Evolutionary conservation across 2,329 filamentous ascomycete species (phyloP).

Genomic region (Ophiostoma himal-ulmi): DNA sequence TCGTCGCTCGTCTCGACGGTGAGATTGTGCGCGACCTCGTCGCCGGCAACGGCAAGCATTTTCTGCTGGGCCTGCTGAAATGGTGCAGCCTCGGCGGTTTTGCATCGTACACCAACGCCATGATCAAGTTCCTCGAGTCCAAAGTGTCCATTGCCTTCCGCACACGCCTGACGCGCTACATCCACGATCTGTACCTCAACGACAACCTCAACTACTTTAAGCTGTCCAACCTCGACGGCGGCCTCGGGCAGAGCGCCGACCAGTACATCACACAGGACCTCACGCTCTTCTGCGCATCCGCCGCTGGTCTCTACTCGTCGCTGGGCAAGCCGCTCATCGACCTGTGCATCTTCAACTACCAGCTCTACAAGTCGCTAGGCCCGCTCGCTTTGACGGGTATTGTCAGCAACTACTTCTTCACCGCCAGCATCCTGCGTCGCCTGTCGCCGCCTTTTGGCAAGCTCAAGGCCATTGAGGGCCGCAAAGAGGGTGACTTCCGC

Average conservation of each 20-base stretch:
- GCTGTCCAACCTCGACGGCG: conserved; percentile 84
- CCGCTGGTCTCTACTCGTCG: conserved; percentile 89
- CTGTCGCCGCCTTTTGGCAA: conserved; percentile 95
- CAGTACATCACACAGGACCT: conserved; percentile 98
- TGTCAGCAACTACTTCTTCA: conserved; percentile 88
- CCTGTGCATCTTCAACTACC: conserved; percentile 95
- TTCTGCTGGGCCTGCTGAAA: conserved; percentile 83
- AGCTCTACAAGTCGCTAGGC: conserved; percentile 85
- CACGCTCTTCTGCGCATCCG: conserved; percentile 88
- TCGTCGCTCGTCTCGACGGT: conserved; percentile 88
- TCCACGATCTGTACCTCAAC: conserved; percentile 94
- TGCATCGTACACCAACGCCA: conserved; percentile 94
- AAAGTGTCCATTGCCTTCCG: conserved; percentile 98
- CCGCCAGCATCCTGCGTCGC: conserved; percentile 79
- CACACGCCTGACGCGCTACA: conserved; percentile 88
- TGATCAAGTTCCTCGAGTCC: conserved; percentile 97
- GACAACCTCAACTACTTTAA: conserved; percentile 96
- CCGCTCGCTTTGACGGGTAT: conserved; percentile 81
- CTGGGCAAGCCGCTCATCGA: conserved; percentile 98
- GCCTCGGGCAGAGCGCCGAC: conserved; percentile 84
- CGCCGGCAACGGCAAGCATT: conserved; percentile 84
- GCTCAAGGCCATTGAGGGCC: conserved; percentile 89
- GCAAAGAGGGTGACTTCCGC: conserved; percentile 91
- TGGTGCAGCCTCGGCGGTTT: conserved; percentile 93
- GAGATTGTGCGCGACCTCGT: conserved; percentile 95